Base-by-base conservation (phyloP, 2,329 filamentous ascomycete species). In the Sporothrix globosa region DNA sequence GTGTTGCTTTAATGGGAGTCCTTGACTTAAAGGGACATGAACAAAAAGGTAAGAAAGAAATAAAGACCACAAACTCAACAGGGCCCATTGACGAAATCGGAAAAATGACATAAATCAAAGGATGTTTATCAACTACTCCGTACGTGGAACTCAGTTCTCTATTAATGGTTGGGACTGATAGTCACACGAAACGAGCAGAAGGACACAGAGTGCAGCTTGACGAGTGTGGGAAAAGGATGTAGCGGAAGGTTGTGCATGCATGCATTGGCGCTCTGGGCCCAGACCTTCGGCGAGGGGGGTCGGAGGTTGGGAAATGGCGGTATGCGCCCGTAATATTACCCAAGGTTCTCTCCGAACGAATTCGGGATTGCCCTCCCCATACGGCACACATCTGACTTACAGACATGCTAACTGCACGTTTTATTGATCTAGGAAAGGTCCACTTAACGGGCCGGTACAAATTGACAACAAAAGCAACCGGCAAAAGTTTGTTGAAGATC, bases 381-480 rank as follows among this genome's bases (percentile, higher is more conserved):
- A 66, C 19, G 24, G 24, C 6, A 6, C 46, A 66, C 44, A 61
- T n/a, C 34, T 60, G 54, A 60, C 14, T 48, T 50, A 34, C 52
- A 41, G 19, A 5, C 41, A 44, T 56, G 30, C 50, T 46, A 27
- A 67, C 65, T 50, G 44, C 60, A 66, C 27, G 46, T 66, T 52
- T 66, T 50, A 66, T 24, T 66, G 46, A 48, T 53, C 41, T 39
- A 61, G 65, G 66, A 65, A 56, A 65, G 50, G 66, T 66, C 69
- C 70, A 69, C 70, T 39, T 60, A 41, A 68, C 69, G 53, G 48
- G 54, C 50, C 63, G 41, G 39, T 24, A 34, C 60, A 70, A 50
- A n/a, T 39, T 39, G 46, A 53, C 50, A 41, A 50, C 21, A 70
- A 52, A 53, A 67, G 46, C 44, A 30, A 34, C 46, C 63, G 63